These are phyloP conservation scores for Gelatoporia subvermispora DNA, from an alignment of 768 basidiomycete species.

Conservation along the genomic window DNA sequence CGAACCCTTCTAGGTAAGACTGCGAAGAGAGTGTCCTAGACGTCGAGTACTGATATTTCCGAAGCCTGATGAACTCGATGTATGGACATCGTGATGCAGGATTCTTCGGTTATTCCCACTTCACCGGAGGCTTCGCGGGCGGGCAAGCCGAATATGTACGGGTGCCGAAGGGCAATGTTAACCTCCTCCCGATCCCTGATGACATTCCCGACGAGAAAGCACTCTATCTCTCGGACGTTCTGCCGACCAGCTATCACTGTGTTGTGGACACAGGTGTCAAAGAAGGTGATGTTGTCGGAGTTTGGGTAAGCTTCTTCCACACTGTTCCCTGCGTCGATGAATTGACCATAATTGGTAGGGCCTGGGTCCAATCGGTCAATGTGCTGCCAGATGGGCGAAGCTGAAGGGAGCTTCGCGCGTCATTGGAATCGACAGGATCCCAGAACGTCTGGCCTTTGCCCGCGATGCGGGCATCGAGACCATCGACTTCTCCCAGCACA, in stretches of 20 bases:
- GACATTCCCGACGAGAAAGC: conserved; percentile 59
- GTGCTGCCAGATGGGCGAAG: conserved; percentile 53
- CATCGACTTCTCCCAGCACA: conserved; percentile 52
- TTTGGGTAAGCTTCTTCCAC: conserved; percentile 49
- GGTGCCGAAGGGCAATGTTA: conserved; percentile 67
- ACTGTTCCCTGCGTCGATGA: not conserved
- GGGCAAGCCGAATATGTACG: conserved; percentile 76
- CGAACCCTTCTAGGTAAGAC: conserved; percentile 53
- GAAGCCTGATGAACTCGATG: conserved; percentile 46
- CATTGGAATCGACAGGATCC: conserved; percentile 66
- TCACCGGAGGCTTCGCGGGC: conserved; percentile 69
- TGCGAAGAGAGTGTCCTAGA: not conserved
- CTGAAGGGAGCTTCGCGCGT: conserved; percentile 66
- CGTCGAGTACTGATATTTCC: not conserved
- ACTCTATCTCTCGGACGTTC: conserved; percentile 53
- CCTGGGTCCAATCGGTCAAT: conserved; percentile 64
- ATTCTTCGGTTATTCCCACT: conserved; percentile 69
- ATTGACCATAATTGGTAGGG: conserved; percentile 31
- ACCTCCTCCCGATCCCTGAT: conserved; percentile 66
- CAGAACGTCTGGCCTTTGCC: conserved; percentile 44
- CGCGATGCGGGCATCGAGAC: conserved; percentile 45
- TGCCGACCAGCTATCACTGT: conserved; percentile 70
- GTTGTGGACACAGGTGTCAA: conserved; percentile 73
- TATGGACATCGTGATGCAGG: conserved; percentile 68
- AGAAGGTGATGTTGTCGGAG: conserved; percentile 63